Percentiles rank a stretch among this genome's conserved stretches.
phyloP scores from a whole-genome alignment of 2,329 filamentous ascomycete genomes.

The Verticillium klebahnii region DNA sequence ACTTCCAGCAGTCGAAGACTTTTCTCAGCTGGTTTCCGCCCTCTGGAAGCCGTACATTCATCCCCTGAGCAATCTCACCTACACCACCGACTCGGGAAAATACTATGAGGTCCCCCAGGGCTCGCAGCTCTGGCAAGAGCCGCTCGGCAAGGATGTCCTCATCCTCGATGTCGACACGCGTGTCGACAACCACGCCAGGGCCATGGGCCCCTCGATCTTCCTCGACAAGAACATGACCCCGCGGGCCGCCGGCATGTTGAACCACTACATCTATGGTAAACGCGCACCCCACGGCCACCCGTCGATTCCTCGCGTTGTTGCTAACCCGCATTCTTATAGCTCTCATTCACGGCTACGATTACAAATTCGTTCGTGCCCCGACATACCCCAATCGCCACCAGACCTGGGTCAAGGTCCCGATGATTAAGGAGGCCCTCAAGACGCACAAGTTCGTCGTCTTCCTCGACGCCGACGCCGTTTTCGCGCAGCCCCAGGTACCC shows the following conservation, averaged over 20 bases:
- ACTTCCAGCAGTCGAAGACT: background rate
- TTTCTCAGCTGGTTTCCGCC: background rate
- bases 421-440: conserved; percentile 30
- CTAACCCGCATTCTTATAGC: conserved; percentile 16
- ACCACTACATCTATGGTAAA: conserved; percentile 32
- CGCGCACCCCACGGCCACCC: background rate
- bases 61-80: background rate
- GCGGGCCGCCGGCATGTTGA: conserved; percentile 21
- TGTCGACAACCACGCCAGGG: conserved; percentile 1
- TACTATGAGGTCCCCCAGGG: background rate
- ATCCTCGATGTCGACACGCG: conserved; percentile 10
- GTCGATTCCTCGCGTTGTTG: background rate
- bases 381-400: conserved; percentile 34
- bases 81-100: background rate
- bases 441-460: conserved; percentile 37
- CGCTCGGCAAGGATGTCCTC: conserved; percentile 4
- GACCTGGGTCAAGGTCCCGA: conserved; percentile 40
- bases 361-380: conserved; percentile 39
- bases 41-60: conserved; percentile 1
- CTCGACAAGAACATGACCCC: conserved; percentile 5
- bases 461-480: conserved; percentile 38
- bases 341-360: conserved; percentile 43
- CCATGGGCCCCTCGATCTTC: conserved; percentile 4
- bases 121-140: conserved; percentile 1
- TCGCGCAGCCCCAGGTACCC: conserved; percentile 36